Evolutionary conservation across 108 stramenopile species (phyloP).

Genomic region (Asterionellopsis glacialis): DNA sequence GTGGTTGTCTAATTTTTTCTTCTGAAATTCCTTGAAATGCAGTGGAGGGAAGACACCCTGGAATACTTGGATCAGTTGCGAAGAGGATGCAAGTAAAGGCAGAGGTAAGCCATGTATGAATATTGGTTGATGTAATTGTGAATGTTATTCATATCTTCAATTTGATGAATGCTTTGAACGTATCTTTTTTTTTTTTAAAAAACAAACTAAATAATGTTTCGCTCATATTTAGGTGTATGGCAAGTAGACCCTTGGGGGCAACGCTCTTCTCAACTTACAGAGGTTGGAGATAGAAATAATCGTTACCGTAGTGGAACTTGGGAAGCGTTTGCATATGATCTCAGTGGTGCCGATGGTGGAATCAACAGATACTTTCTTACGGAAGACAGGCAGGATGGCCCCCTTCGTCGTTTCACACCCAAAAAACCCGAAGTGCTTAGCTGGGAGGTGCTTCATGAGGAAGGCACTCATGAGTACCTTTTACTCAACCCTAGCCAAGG

Average conservation of each 20-base stretch:
- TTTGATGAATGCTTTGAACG: too few species aligned
- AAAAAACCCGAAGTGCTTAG: slow-evolving; percentile 18
- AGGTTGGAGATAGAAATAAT: slow-evolving; percentile 15
- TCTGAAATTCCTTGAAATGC: too few species aligned
- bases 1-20: too few species aligned
- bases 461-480: slow-evolving; percentile 35
- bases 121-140: too few species aligned
- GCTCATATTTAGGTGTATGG: slow-evolving; percentile 16
- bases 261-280: slow-evolving; percentile 1
- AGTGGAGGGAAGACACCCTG: slow-evolving; percentile 33
- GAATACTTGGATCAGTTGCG: slow-evolving; percentile 59
- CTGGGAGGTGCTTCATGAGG: slow-evolving; percentile 36
- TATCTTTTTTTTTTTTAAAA: too few species aligned
- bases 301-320: slow-evolving; percentile 15
- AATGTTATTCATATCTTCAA: too few species aligned
- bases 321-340: slow-evolving; percentile 37
- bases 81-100: slow-evolving; percentile 40
- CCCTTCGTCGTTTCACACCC: slow-evolving; percentile 40
- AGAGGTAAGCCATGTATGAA: slow-evolving; percentile 9
- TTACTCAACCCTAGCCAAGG: slow-evolving; percentile 18
- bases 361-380: slow-evolving; percentile 40
- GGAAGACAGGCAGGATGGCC: slow-evolving; percentile 36
- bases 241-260: slow-evolving; percentile 34
- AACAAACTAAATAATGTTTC: too few species aligned
- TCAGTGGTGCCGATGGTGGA: slow-evolving; percentile 8